Base-by-base conservation (phyloP, 805 yeast genomes). In the Priceomyces fermenticarens region DNA sequence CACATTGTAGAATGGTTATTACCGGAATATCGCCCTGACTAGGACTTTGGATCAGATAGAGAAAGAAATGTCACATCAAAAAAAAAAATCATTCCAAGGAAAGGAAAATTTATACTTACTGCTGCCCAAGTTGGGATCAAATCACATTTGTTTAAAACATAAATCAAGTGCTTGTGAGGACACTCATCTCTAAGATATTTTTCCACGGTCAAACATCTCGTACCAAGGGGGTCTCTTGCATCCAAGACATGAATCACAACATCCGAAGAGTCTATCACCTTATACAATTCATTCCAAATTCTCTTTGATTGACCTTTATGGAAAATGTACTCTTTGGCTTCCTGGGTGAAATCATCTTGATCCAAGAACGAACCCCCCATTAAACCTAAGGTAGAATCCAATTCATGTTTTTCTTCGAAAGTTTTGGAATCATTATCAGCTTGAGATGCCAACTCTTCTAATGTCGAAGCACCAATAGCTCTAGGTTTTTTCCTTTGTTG, bases 101-200 rank as follows among this genome's bases (percentile, higher is more conserved):
- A 15, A 25, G 38, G 27, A 26, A 23, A 25, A 38, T n/a, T 23
- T 30, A 60, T 65, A 89, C 98, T 78, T 88, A 90, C 98, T 57
- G 98, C 97, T 58, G 88, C 97, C 97, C 98, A 91, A 35, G 97
- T 91, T 49, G 99, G 99, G 39, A 91, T 97, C 58, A 91, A 80
- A 74, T 91, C 99, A 78, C 97, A 90, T 76, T 91, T 91, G 78
- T 91, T 91, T 67, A 91, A 72, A 42, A 93, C 96, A 61, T 85
- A 90, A 52, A 91, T 85, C 71, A 91, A 75, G 74, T 93, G 99
- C 69, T 91, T 91, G 62, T 93, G 99, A 10, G 98, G 88, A 58
- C 95, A 89, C 68, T 91, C 99, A 51, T 87, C 91, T 54, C 77
- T 80, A 62, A 91, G 88, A 61, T 88, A 90, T 57, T 88, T 89